These are phyloP conservation scores for Stenocarpella maydis DNA, from an alignment of 2,329 filamentous ascomycete species.

Conservation along the genomic window DNA sequence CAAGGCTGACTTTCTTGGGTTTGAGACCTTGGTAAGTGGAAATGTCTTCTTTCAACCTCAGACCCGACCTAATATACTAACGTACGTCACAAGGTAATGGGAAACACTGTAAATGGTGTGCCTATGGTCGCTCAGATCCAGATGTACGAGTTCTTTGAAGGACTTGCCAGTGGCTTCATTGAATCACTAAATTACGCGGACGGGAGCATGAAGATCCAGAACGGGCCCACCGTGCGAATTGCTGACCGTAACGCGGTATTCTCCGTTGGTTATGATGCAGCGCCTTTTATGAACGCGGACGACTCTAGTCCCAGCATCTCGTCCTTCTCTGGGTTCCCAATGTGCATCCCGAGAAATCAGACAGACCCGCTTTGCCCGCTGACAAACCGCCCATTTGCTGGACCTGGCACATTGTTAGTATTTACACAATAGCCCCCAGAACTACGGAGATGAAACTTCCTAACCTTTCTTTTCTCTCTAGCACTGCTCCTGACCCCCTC, in stretches of 20 bases:
- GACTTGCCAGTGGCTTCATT: conserved; percentile 47
- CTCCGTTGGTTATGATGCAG: conserved; percentile 47
- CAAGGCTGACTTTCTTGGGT: conserved; percentile 45
- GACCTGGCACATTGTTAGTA: conserved; percentile 46
- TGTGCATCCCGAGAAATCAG: conserved; percentile 57
- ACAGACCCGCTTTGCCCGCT: conserved; percentile 47
- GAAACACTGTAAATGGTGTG: conserved; percentile 47
- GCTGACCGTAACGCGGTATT: conserved; percentile 57
- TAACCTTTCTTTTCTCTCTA: conserved; percentile 25
- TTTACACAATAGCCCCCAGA: no score
- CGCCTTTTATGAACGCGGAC: conserved; percentile 56
- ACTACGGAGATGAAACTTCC: background rate
- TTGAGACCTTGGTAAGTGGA: conserved; percentile 44
- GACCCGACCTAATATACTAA: background rate
- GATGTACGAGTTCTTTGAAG: conserved; percentile 47
- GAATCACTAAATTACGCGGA: conserved; percentile 45
- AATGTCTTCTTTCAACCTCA: background rate
- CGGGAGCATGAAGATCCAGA: conserved; percentile 46
- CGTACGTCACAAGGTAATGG: conserved; percentile 43
- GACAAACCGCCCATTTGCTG: conserved; percentile 45
- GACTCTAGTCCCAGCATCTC: conserved; percentile 57
- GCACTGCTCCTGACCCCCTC: conserved; percentile 46
- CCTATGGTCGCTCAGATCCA: conserved; percentile 46
- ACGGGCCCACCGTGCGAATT: conserved; percentile 47
- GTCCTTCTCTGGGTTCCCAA: conserved; percentile 59